Percentiles rank a stretch among this genome's conserved stretches.
Evolutionary conservation across 257 asterid genomes (phyloP).

Genomic region (Solanum pimpinellifolium): DNA sequence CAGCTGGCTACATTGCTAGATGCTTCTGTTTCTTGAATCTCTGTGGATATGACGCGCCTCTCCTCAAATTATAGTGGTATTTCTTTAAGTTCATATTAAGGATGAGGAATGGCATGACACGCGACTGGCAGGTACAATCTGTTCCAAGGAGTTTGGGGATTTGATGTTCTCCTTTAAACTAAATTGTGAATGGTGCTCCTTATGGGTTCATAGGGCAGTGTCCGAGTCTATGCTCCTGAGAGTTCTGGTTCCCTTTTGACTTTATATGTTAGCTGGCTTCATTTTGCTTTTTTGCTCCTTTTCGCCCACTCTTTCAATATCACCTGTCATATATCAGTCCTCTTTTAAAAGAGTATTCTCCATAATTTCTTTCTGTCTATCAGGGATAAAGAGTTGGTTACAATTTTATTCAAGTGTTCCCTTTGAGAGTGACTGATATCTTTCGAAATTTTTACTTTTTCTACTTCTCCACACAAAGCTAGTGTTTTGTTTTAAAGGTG

Average conservation of each 20-base stretch:
- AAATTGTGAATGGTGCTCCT: not conserved
- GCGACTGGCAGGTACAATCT: conserved; percentile 58
- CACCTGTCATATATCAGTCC: not conserved
- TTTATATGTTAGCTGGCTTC: not conserved
- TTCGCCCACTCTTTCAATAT: not conserved
- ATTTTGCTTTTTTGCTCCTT: not conserved
- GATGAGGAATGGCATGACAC: conserved; percentile 47
- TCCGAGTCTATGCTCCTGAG: not conserved
- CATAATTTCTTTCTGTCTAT: not conserved
- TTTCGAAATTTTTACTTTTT: not conserved
- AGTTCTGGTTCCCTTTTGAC: not conserved
- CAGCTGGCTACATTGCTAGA: conserved; percentile 73
- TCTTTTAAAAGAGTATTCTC: not conserved
- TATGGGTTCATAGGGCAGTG: not conserved
- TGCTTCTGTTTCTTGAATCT: conserved; percentile 69
- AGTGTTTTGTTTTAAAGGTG: not conserved
- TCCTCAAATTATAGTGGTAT: conserved; percentile 45
- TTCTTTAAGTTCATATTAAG: conserved; percentile 34
- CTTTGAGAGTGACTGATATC: not conserved
- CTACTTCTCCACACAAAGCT: not conserved
- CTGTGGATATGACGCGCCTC: conserved; percentile 50
- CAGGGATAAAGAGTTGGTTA: not conserved
- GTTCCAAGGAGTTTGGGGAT: conserved; percentile 23
- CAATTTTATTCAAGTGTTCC: not conserved
- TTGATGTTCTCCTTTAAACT: conserved; percentile 9